Conservation (phyloP, 176 grass and related monocot genomes). For the Urochloa ruziziensis region DNA sequence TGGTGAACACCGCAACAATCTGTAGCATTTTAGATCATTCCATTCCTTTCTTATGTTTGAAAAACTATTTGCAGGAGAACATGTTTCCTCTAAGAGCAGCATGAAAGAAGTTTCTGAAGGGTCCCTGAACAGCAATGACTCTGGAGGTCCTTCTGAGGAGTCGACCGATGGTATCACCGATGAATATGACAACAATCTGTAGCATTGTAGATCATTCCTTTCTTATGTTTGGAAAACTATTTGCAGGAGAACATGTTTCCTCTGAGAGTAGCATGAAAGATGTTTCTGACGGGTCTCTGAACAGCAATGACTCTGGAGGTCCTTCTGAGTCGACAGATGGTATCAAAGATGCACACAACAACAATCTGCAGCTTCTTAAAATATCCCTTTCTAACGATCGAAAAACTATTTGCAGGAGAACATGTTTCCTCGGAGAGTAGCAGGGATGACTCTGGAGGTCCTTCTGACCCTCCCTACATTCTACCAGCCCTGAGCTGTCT, state of each 20-base stretch:
- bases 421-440: neutral
- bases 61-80: constrained; percentile 9
- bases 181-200: neutral
- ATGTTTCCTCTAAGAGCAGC: neutral
- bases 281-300: neutral
- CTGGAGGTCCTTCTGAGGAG: neutral
- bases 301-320: neutral
- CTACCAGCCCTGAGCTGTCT: neutral
- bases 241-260: constrained; percentile 3
- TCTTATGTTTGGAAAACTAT: neutral
- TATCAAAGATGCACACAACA: too few species aligned
- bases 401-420: constrained; percentile 2
- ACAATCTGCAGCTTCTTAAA: too few species aligned
- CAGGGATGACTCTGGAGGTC: neutral
- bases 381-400: neutral
- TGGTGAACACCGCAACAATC: neutral
- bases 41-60: neutral
- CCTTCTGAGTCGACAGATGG: neutral
- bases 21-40: neutral
- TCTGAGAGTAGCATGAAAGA: neutral
- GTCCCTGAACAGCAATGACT: neutral
- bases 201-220: neutral
- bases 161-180: neutral
- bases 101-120: neutral
- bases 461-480: constrained; percentile 8